Conservation (phyloP, 2,329 filamentous ascomycete genomes). For the Cercospora beticola region DNA sequence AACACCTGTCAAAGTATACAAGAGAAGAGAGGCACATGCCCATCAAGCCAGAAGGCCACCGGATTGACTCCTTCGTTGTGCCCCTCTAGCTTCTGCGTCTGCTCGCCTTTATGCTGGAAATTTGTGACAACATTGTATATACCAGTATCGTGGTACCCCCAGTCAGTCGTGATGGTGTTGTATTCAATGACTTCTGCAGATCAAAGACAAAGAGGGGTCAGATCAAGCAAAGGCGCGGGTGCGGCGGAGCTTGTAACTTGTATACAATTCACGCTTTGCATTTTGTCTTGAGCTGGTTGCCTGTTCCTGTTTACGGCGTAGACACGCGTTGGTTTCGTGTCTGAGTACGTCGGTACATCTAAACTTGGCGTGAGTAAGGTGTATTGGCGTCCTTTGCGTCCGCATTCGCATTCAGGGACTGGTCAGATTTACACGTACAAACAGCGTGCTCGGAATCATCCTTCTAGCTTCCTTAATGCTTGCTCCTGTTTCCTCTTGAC, state of each 20-base stretch:
- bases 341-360: neutral
- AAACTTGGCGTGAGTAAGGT: neutral
- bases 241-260: neutral
- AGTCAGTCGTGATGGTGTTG: neutral
- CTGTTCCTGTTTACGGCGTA: neutral
- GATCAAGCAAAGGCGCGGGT: neutral
- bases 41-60: neutral
- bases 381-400: neutral
- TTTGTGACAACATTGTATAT: neutral
- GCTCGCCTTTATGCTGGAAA: neutral
- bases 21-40: no score
- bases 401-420: neutral
- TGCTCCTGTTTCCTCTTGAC: slow-evolving; percentile 27
- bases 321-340: neutral
- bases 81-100: neutral
- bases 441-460: neutral
- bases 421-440: neutral
- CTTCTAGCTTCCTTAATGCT: slow-evolving; percentile 12
- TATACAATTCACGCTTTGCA: neutral
- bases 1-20: no score
- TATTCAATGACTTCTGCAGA: neutral
- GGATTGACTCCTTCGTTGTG: neutral
- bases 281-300: neutral
- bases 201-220: neutral
- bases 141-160: neutral